Evolutionary conservation across 129 eudicot genomes (phyloP), one percentile per base, ranked within the genome.

Genomic region (Helichrysum umbraculigerum): DNA sequence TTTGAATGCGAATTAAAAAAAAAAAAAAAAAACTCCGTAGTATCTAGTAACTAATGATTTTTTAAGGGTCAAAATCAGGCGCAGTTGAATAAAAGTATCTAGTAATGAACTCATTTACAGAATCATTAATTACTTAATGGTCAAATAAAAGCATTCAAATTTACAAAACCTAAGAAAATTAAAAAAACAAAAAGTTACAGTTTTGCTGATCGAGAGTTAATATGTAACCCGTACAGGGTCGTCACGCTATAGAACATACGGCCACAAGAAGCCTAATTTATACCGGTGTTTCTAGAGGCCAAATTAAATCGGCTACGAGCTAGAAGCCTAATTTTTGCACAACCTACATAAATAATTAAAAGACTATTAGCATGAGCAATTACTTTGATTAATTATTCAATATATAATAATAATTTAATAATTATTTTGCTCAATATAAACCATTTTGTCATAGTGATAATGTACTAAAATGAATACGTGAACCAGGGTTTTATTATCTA

Each of bases 171-270:
- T 44, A 70, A 22, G 59, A 70, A 22, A 39, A 68, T 42, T 4
- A 19, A 1, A 25, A 25, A 25, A 25, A 25, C 14, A 37, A 37
- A n/a, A 70, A 1, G 15, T 5, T 41, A 70, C 37, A 28, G 62
- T 29, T 44, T 70, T 70, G 10, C 22, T 44, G 44, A n/a, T n/a
- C 16, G 12, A 60, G 25, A 73, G 25, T 51, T 21, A 37, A 5
- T 34, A 56, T 34, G 12, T 16, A 29, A 15, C 9, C 70, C 70
- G 59, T 74, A 41, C 69, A 60, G 16, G 35, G 78, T 60, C 69
- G 78, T 60, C 69, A 70, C 63, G 76, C 5, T 17, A 61, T 60
- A 73, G 12, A 60, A 47, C 71, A 51, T 60, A 34, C 62, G 76
- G 71, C 71, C 63, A 73, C 58, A 47, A 47, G 54, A 47, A 3